Evolutionary conservation across 345 rosid species (phyloP).

Genomic region (Brassica juncea): DNA sequence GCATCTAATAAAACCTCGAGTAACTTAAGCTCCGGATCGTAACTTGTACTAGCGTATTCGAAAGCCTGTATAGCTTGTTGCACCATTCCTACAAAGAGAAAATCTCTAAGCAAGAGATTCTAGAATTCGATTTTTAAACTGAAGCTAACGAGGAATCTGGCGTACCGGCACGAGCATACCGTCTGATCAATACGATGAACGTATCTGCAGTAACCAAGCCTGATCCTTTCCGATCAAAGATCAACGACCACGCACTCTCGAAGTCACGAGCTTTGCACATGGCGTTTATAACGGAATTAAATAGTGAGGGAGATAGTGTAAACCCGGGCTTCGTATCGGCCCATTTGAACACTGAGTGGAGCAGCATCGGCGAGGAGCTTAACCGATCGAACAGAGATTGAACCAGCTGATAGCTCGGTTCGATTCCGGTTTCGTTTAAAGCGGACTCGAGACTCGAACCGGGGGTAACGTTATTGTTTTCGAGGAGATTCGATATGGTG

Average conservation of each 20-base stretch:
- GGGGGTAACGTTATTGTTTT: conserved; percentile 43
- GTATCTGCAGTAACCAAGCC: conserved; percentile 65
- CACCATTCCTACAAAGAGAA: conserved; percentile 56
- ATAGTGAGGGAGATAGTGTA: conserved; percentile 45
- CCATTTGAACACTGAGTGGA: conserved; percentile 66
- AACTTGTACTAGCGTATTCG: conserved; percentile 55
- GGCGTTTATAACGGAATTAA: conserved; percentile 51
- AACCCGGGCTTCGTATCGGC: conserved; percentile 69
- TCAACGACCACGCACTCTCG: conserved; percentile 68
- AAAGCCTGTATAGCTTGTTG: conserved; percentile 67
- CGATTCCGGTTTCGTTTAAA: conserved; percentile 53
- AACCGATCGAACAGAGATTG: conserved; percentile 57
- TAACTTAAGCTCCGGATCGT: conserved; percentile 43
- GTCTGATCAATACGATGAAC: conserved; percentile 68
- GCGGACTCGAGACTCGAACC: conserved; percentile 55
- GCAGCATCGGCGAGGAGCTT: conserved; percentile 65
- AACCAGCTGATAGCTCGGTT: conserved; percentile 54
- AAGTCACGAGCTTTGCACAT: conserved; percentile 71
- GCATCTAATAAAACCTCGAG: conserved; percentile 79
- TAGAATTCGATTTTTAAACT: neutral
- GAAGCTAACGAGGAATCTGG: neutral
- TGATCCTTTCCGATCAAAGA: conserved; percentile 52
- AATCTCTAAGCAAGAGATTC: neutral
- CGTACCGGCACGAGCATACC: conserved; percentile 79
- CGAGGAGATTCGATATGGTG: conserved; percentile 54